phyloP scores from a whole-genome alignment of 352 stramenopile species.

The Phytophthora cryptogea region DNA sequence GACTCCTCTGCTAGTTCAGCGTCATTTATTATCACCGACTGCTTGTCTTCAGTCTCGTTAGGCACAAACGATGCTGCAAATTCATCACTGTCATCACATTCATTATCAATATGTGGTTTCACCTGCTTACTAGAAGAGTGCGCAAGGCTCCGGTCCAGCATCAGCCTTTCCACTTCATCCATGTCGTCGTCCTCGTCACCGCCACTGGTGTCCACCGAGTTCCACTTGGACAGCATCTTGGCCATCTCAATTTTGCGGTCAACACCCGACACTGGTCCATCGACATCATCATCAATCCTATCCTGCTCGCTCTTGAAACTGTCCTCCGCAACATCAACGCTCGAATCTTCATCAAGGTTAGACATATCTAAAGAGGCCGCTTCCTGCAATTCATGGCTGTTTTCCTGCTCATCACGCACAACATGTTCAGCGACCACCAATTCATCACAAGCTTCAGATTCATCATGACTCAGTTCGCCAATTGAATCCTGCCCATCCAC shows the following conservation, averaged over 20 bases:
- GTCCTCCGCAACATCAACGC: slow-evolving; percentile 18
- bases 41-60: slow-evolving; percentile 18
- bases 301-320: slow-evolving; percentile 22
- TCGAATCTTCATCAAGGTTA: slow-evolving; percentile 30
- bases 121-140: slow-evolving; percentile 25
- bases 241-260: slow-evolving; percentile 21
- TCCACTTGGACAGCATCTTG: slow-evolving; percentile 23
- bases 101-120: slow-evolving; percentile 36
- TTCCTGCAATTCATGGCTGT: slow-evolving; percentile 29
- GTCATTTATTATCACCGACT: slow-evolving; percentile 10
- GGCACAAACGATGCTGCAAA: slow-evolving; percentile 29
- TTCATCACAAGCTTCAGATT: slow-evolving; percentile 31
- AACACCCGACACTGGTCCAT: slow-evolving; percentile 19
- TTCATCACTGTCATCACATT: slow-evolving; percentile 39
- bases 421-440: slow-evolving; percentile 37
- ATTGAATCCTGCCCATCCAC: slow-evolving; percentile 30
- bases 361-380: slow-evolving; percentile 21
- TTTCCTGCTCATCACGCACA: slow-evolving; percentile 43
- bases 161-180: slow-evolving; percentile 35
- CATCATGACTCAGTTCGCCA: slow-evolving; percentile 34
- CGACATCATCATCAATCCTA: slow-evolving; percentile 30
- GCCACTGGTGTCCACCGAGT: slow-evolving; percentile 16
- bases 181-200: slow-evolving; percentile 24
- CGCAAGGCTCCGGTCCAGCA: slow-evolving; percentile 28
- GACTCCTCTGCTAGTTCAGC: slow-evolving; percentile 20